phyloP scores from a whole-genome alignment of 257 asterid genomes.

The Paraleonurus japonicus region DNA sequence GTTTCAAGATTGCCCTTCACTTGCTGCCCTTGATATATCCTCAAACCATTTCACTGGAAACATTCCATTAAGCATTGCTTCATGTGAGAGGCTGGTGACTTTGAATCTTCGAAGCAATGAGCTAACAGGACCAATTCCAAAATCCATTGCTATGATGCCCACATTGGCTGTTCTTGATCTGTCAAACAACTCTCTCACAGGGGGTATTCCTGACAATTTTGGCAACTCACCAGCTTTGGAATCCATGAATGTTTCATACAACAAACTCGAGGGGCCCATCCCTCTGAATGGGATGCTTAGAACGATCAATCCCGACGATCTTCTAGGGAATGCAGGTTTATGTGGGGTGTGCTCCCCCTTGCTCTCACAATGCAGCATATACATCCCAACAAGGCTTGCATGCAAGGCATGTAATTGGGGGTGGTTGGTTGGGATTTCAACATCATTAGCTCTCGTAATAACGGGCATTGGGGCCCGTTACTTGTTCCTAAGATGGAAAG shows the following conservation, averaged over 20 bases:
- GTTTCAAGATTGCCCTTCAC: constrained; percentile 37
- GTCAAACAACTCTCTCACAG: constrained; percentile 71
- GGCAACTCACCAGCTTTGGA: constrained; percentile 82
- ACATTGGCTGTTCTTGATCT: constrained; percentile 60
- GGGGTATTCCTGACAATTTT: constrained; percentile 64
- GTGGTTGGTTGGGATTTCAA: constrained; percentile 58
- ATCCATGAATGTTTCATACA: constrained; percentile 56
- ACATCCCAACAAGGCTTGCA: constrained; percentile 35
- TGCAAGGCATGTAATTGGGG: constrained; percentile 49
- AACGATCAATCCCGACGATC: constrained; percentile 63
- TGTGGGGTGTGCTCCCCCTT: constrained; percentile 81
- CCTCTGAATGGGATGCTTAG: constrained; percentile 67
- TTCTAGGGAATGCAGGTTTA: constrained; percentile 56
- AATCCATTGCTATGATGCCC: constrained; percentile 55
- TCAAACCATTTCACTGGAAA: constrained; percentile 38
- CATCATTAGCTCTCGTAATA: constrained; percentile 43
- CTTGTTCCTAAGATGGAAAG: constrained; percentile 48
- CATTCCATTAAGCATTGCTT: constrained; percentile 45
- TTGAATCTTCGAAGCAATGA: constrained; percentile 36
- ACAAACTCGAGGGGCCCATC: constrained; percentile 62
- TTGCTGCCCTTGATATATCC: constrained; percentile 42
- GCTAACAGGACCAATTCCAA: constrained; percentile 57
- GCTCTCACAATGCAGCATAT: constrained; percentile 38
- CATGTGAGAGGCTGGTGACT: constrained; percentile 38
- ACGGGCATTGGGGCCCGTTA: constrained; percentile 42